Evolutionary conservation across 2,329 filamentous ascomycete species (phyloP).

Genomic region (Xylariaceae sp.): DNA sequence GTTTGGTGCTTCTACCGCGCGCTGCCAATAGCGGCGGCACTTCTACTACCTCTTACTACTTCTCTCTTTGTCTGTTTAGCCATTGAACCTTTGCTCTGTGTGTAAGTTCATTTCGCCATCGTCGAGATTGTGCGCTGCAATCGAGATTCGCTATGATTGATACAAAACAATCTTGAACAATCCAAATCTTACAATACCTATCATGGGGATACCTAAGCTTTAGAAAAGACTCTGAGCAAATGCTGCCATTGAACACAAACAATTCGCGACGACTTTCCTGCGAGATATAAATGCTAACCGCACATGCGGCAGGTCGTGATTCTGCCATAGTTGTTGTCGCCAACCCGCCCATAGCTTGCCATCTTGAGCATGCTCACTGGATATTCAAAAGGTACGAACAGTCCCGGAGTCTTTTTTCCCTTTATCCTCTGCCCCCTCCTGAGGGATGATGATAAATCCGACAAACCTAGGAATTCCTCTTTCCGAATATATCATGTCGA

Average conservation of each 20-base stretch:
- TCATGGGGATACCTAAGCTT: constrained; percentile 49
- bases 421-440: constrained; percentile 13
- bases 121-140: not conserved
- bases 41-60: not conserved
- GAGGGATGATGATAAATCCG: constrained; percentile 54
- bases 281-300: constrained; percentile 15
- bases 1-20: not conserved
- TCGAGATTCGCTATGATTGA: constrained; percentile 39
- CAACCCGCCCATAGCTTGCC: not conserved
- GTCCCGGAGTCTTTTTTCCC: not conserved
- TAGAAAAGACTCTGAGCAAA: constrained; percentile 54
- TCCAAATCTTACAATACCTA: constrained; percentile 53
- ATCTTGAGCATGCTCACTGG: not conserved
- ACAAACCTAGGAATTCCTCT: constrained; percentile 62
- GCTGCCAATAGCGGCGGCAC: not conserved
- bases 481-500: constrained; percentile 62
- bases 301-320: not conserved
- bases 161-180: constrained; percentile 44
- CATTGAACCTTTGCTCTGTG: not conserved
- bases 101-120: not conserved
- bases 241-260: not conserved
- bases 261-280: not conserved
- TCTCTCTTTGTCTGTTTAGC: constrained; percentile 1
- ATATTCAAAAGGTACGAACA: constrained; percentile 15
- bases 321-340: not conserved